These are phyloP conservation scores for Setaria italica DNA, from an alignment of 202 grass and related monocot species.

Conservation along the genomic window DNA sequence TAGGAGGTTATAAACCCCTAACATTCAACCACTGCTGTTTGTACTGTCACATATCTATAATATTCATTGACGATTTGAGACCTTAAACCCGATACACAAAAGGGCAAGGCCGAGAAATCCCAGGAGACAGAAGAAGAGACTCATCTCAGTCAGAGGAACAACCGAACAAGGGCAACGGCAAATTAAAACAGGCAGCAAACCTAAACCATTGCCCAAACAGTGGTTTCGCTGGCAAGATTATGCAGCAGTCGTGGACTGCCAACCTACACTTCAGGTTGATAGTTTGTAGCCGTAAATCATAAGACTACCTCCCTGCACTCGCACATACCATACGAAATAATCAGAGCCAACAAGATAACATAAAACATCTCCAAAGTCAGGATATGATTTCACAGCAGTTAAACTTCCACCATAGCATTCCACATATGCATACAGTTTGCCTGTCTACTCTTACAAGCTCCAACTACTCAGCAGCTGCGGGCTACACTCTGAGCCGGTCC, in stretches of 20 bases:
- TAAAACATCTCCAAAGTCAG: conserved; percentile 5
- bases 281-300: not conserved
- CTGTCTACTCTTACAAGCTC: not conserved
- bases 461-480: not conserved
- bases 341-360: not conserved
- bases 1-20: no score
- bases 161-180: not conserved
- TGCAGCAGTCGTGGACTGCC: not conserved
- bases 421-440: conserved; percentile 1
- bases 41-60: not conserved
- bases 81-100: no score
- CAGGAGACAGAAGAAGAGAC: no score
- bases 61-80: not conserved
- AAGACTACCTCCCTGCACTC: not conserved
- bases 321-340: not conserved
- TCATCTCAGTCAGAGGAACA: no score
- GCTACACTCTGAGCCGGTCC: not conserved
- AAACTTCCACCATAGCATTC: conserved; percentile 6
- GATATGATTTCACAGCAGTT: conserved; percentile 16
- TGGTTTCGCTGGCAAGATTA: not conserved
- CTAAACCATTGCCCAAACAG: not conserved
- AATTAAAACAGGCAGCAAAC: not conserved
- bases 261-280: not conserved
- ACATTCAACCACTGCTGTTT: no score
- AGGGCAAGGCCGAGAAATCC: no score